Conservation (phyloP, 768 basidiomycete species). For the Crepidotus variabilis region DNA sequence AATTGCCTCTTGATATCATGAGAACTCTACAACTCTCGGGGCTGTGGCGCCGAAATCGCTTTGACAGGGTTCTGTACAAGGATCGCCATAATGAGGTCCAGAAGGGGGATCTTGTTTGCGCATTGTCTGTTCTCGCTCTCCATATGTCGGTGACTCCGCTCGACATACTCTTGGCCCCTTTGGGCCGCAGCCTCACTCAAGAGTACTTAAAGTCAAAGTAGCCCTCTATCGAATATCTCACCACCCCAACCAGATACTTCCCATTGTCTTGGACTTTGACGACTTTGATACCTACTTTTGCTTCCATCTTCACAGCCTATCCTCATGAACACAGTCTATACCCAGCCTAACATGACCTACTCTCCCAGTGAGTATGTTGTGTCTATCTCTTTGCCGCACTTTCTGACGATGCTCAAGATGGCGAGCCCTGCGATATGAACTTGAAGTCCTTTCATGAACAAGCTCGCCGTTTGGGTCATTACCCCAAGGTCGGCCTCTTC, state of each 20-base stretch:
- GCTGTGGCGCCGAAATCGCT: neutral
- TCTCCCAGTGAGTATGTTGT: neutral
- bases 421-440: neutral
- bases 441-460: neutral
- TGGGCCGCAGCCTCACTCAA: neutral
- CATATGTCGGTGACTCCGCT: neutral
- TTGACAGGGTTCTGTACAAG: neutral
- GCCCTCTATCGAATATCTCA: neutral
- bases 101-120: neutral
- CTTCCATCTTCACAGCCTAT: neutral
- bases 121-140: neutral
- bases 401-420: neutral
- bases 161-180: neutral
- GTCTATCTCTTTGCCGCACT: neutral
- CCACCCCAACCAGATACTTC: neutral
- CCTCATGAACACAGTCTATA: neutral
- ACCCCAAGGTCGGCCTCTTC: neutral
- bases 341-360: neutral
- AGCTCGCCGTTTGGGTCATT: neutral
- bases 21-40: neutral
- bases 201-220: neutral
- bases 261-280: neutral
- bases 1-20: neutral
- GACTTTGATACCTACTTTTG: neutral
- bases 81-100: neutral